These are phyloP conservation scores for Plectosphaerella sp. DNA, from an alignment of 2,329 filamentous ascomycete genomes.

Conservation along the genomic window DNA sequence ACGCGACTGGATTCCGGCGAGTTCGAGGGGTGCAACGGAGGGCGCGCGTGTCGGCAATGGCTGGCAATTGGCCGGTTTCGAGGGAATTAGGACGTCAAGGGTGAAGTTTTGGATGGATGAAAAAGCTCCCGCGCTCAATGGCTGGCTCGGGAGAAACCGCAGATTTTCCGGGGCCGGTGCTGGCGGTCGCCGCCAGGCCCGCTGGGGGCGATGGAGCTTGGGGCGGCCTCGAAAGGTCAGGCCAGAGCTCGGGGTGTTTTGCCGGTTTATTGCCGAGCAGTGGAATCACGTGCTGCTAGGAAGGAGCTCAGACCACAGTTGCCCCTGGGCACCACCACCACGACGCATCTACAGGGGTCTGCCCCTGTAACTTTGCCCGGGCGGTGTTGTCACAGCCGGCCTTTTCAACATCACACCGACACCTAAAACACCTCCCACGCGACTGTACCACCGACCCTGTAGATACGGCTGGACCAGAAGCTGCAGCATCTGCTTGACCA, in stretches of 20 bases:
- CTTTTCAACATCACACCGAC: no score
- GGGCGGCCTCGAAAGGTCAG: background rate
- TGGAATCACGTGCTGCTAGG: constrained; percentile 8
- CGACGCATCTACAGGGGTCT: no score
- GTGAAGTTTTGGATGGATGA: constrained; percentile 31
- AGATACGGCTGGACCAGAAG: no score
- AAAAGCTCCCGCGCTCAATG: constrained; percentile 10
- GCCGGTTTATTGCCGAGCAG: constrained; percentile 10
- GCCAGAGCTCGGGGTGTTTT: constrained; percentile 2
- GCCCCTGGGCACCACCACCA: no score
- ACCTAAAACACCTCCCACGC: no score
- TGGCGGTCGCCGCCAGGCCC: background rate
- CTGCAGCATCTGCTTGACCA: background rate
- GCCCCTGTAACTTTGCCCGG: no score
- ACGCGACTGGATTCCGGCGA: constrained; percentile 32
- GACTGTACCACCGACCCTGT: no score
- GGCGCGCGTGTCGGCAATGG: constrained; percentile 30
- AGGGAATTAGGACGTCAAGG: constrained; percentile 30
- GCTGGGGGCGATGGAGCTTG: background rate
- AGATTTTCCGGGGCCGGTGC: constrained; percentile 39
- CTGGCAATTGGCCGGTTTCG: constrained; percentile 40
- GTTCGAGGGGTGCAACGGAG: constrained; percentile 28
- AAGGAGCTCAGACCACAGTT: no score
- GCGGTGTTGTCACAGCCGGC: no score
- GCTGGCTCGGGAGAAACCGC: constrained; percentile 41